phyloP scores from a whole-genome alignment of 257 asterid species.

The Scutellaria barbata region DNA sequence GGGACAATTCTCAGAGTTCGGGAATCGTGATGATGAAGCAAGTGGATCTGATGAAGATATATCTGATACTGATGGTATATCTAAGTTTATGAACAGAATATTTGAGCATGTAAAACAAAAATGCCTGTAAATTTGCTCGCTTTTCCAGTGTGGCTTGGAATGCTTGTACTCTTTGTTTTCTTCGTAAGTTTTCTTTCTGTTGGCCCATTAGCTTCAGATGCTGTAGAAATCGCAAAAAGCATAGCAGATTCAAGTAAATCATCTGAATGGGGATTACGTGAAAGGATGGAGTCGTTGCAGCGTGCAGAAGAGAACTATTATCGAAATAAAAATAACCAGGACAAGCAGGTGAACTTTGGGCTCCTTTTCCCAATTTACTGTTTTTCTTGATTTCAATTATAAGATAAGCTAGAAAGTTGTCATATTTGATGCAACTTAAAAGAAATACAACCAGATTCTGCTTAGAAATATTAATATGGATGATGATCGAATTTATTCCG shows the following conservation, averaged over 20 bases:
- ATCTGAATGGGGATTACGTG: conserved; percentile 51
- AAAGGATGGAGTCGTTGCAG: conserved; percentile 69
- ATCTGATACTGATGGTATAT: conserved; percentile 90
- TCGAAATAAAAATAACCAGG: conserved; percentile 49
- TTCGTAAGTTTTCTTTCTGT: not conserved
- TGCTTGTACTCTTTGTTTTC: conserved; percentile 27
- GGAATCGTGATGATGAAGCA: conserved; percentile 87
- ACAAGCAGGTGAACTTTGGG: conserved; percentile 54
- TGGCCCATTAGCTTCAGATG: conserved; percentile 50
- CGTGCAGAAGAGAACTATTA: conserved; percentile 85
- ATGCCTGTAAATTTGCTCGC: conserved; percentile 10
- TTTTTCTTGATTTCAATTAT: conserved; percentile 22
- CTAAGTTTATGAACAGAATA: conserved; percentile 18
- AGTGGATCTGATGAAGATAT: conserved; percentile 89
- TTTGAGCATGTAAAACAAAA: not conserved
- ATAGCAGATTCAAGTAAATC: conserved; percentile 47
- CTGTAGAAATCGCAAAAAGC: conserved; percentile 51
- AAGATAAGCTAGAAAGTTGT: not conserved
- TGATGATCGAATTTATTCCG: not conserved
- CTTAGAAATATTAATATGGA: not conserved
- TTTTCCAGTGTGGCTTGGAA: conserved; percentile 24
- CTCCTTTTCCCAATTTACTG: conserved; percentile 14
- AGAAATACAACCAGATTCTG: not conserved
- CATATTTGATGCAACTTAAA: conserved; percentile 7
- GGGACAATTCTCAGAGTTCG: conserved; percentile 74